Evolutionary conservation across 345 rosid species (phyloP), one percentile per base, ranked within the genome.

Genomic region (Melastoma malabathricum): DNA sequence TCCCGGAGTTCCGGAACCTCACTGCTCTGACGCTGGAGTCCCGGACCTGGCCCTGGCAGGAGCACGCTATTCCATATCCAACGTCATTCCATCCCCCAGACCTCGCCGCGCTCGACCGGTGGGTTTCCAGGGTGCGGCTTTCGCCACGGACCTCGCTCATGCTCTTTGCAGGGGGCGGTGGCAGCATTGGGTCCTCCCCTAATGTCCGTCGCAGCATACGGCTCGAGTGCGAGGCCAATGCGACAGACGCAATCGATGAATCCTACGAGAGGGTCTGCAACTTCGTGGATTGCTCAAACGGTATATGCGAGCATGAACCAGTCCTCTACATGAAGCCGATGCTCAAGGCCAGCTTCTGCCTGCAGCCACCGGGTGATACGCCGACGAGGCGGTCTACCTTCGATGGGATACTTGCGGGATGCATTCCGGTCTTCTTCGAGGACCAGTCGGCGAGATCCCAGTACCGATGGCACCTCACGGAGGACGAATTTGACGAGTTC

Each of bases 291-390:
- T 87, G 98, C 60, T 84, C 94, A 0, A 82, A 82, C 57, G 95
- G 89, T 60, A 64, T 84, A 15, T 90, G 98, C 46, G 98, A 84
- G 61, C 95, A 84, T 52, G 92, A 90, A 51, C 98, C 98, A 3
- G 70, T 84, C 4, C 68, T 78, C 43, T 87, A 71, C 58, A 84
- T 84, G 95, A 77, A 53, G 70, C 93, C 90, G 1, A 84, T 84
- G 93, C 44, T 92, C 41, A 77, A 71, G 49, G 69, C 96, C 0
- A 68, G 71, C 1, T 92, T 92, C 48, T 92, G 96, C 44, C 68
- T 92, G 62, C 96, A 92, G 63, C 98, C 98, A 7, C 93, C 95
- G 0, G 96, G 95, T 50, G 93, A 92, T 39, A 87, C 96, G 0
- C 98, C 98, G 1, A 80, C 96, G 0, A 54, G 98, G 22, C 66